Evolutionary conservation across 441 rosid species (phyloP).

Genomic region (Rhodomyrtus psidioides): DNA sequence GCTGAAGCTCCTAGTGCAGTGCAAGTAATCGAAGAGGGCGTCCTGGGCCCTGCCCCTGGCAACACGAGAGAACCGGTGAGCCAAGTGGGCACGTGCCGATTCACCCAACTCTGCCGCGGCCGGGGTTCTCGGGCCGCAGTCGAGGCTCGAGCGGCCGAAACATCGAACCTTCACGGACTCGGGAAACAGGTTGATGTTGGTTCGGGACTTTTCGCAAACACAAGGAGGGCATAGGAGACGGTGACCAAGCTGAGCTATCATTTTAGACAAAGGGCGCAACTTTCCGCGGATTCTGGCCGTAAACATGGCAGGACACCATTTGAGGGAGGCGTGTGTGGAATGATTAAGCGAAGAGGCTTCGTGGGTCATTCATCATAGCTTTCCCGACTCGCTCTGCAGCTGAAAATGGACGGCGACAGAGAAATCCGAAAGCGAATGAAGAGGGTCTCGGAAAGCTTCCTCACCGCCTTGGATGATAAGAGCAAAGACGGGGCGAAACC

Average conservation of each 20-base stretch:
- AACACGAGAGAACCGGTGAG: conserved; percentile 25
- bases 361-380: background rate
- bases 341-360: background rate
- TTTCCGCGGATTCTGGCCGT: background rate
- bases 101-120: conserved; percentile 13
- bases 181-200: background rate
- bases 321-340: background rate
- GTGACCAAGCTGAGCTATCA: background rate
- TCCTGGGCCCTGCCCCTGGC: conserved; percentile 41
- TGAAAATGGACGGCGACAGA: background rate
- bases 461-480: background rate
- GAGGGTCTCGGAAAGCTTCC: background rate
- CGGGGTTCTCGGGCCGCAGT: conserved; percentile 1
- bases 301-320: background rate
- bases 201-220: background rate
- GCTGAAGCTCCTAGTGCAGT: conserved; percentile 44
- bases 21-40: conserved; percentile 69
- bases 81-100: conserved; percentile 10
- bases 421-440: background rate
- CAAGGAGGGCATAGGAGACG: background rate
- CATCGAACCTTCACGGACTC: conserved; percentile 9
- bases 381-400: background rate
- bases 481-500: background rate
- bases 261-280: background rate
- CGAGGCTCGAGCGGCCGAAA: background rate